Evolutionary conservation across 305 asterid species (phyloP), one percentile per base, ranked within the genome.

Genomic region (Salvia sclarea): DNA sequence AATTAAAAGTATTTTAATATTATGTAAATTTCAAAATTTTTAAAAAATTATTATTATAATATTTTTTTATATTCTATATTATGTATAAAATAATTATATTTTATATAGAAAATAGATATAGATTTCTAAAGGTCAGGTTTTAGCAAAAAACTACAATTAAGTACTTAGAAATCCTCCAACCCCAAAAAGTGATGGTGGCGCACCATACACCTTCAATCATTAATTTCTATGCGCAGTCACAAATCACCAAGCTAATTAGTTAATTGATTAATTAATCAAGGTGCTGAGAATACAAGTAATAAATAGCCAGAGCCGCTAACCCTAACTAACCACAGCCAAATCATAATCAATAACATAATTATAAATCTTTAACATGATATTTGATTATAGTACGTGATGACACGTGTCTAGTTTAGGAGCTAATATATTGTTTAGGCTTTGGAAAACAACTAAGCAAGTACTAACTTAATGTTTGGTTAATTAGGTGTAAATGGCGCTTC

Each of bases 291-390:
- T 65, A n/a, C 16, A 71, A 18, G 5, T 35, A 50, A 20, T 62
- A 33, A 49, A 17, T 20, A 22, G n/a, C n/a, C n/a, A n/a, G 55
- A 70, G 64, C 21, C 41, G 43, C 71, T 65, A 70, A 67, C 61
- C 73, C 66, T 49, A 75, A 14, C 68, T 62, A 53, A 62, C 33
- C 64, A 61, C 70, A 65, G 30, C 71, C 71, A 30, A 59, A 70
- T 44, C 41, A 65, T 33, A 68, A 67, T 24, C 35, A 43, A 60
- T 59, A 53, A 18, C 70, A 47, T 58, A 30, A 20, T 68, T 8
- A 58, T 31, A 30, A 55, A 56, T 52, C 24, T 41, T 43, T 1
- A 41, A 14, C 48, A 31, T 25, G 68, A 45, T n/a, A n/a, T 33
- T 55, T 55, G 18, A 17, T 47, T 8, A 47, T 3, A 18, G 22